These are phyloP conservation scores for Penicillium sp. DNA, from an alignment of 2,329 filamentous ascomycete genomes.

Conservation along the genomic window DNA sequence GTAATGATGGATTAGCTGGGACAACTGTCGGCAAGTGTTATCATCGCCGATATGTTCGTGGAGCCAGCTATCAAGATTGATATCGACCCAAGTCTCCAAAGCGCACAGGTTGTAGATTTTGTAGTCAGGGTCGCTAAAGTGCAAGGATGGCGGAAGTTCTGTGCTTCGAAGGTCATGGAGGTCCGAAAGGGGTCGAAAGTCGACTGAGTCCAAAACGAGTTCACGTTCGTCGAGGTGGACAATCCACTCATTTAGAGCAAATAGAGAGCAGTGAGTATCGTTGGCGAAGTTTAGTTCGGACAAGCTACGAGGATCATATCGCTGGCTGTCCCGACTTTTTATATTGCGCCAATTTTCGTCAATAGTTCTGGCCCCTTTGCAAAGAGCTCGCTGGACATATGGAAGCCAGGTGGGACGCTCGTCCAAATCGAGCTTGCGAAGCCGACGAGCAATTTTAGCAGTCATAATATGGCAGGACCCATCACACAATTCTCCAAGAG, in stretches of 20 bases:
- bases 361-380: slow-evolving; percentile 1
- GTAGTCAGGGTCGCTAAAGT: slow-evolving; percentile 16
- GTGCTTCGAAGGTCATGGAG: neutral
- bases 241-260: slow-evolving; percentile 22
- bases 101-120: slow-evolving; percentile 37
- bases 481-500: slow-evolving; percentile 29
- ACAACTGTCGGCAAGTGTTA: slow-evolving; percentile 35
- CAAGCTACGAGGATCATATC: neutral
- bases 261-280: slow-evolving; percentile 15
- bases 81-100: slow-evolving; percentile 58
- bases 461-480: slow-evolving; percentile 44
- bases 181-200: neutral
- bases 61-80: slow-evolving; percentile 48
- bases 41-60: slow-evolving; percentile 25
- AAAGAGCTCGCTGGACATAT: slow-evolving; percentile 16
- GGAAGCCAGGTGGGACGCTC: slow-evolving; percentile 19
- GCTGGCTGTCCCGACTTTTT: neutral
- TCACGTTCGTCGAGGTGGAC: neutral
- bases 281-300: slow-evolving; percentile 17
- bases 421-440: slow-evolving; percentile 44
- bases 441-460: slow-evolving; percentile 51
- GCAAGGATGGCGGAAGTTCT: neutral
- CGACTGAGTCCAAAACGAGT: neutral
- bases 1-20: slow-evolving; percentile 41
- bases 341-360: neutral